Conservation (phyloP, 2,329 filamentous ascomycete species). For the Orbilia ellipsospora region DNA sequence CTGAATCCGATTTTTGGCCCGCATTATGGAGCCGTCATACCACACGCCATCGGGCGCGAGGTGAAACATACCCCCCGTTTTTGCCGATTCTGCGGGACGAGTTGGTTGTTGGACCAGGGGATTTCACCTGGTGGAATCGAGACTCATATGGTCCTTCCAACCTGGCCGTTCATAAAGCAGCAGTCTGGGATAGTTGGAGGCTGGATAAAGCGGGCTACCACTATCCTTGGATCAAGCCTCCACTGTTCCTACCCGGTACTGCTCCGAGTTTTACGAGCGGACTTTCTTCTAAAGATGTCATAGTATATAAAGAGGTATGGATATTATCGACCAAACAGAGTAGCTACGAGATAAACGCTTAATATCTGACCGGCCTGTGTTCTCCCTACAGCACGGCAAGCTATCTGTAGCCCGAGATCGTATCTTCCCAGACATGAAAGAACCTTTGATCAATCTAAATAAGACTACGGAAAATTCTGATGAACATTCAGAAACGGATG, state of each 20-base stretch:
- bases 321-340: background rate
- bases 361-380: background rate
- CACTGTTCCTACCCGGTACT: background rate
- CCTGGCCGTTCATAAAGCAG: background rate
- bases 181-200: background rate
- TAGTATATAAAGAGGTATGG: too few species aligned
- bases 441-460: background rate
- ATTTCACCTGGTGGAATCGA: background rate
- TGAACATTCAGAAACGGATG: background rate
- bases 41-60: background rate
- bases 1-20: background rate
- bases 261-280: background rate
- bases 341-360: background rate
- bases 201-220: background rate
- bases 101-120: background rate
- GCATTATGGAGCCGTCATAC: background rate
- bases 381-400: background rate
- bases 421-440: conserved; percentile 2
- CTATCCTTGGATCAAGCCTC: background rate
- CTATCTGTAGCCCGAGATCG: background rate
- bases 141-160: background rate
- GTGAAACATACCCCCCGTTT: background rate
- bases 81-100: background rate
- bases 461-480: background rate
- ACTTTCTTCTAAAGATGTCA: background rate